Evolutionary conservation across 371 early-diverging fungal species (phyloP), one percentile per base, ranked within the genome.

Genomic region (Enterocytospora artemiae): DNA sequence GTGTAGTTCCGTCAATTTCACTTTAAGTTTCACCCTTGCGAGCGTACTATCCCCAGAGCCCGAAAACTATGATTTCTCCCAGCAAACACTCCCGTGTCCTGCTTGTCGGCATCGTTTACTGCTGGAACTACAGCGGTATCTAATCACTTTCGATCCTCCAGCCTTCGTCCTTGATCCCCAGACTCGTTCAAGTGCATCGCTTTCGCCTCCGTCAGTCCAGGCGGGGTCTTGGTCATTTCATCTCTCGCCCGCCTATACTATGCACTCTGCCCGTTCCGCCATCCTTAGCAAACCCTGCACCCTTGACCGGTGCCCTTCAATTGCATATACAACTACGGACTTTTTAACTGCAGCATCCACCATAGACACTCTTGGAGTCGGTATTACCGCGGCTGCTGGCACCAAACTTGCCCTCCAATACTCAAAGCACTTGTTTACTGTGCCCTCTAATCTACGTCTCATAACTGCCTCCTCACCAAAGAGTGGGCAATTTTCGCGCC

Each of bases 161-260:
- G 82, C 84, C 82, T 84, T 83, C 81, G 81, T 82, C 80, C 82
- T 83, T 82, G 81, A 83, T 84, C 79, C 82, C 82, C 79, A 81
- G 81, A 83, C 81, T 78, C 82, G 79, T 82, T 77, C 82, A 82
- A 80, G 83, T 75, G 44, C 66, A 65, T 63, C 62, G 71, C 76
- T 66, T 76, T 76, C 76, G 74, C 76, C 70, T 57, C 59, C 46
- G 68, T 71, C 53, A 50, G 69, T 76, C 74, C 82, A 79, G 76
- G 69, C 74, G 74, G 80, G 81, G 82, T 84, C 83, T 81, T 80
- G 82, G 33, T n/a, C n/a, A 53, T 59, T 66, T 66, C 67, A 66
- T 37, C 46, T 44, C 57, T 66, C 39, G 65, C 67, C 60, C 59
- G 22, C 25, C 41, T 50, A 67, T 67, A 39, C 60, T 16, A 32